Evolutionary conservation across 2,329 filamentous ascomycete species (phyloP).

Genomic region (Chalaropsis thielavioides): DNA sequence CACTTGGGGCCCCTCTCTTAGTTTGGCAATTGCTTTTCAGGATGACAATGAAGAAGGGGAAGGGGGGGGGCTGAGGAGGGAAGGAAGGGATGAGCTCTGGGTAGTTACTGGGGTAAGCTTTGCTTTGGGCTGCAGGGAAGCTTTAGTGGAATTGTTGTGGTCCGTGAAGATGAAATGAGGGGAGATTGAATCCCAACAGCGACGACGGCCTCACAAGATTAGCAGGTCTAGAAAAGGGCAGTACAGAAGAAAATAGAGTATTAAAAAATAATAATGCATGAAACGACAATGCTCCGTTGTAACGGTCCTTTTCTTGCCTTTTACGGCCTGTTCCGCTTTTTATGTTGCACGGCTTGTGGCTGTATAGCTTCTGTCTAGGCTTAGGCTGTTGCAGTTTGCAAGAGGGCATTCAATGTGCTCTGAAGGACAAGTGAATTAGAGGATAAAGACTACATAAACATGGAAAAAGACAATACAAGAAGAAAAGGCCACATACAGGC

Average conservation of each 20-base stretch:
- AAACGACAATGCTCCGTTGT: not conserved
- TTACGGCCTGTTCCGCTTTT: not conserved
- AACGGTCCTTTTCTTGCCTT: not conserved
- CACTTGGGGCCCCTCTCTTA: not conserved
- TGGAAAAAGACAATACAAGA: too few species aligned
- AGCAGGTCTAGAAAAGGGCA: not conserved
- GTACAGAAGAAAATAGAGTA: too few species aligned
- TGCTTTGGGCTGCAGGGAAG: constrained; percentile 5
- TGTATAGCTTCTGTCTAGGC: not conserved
- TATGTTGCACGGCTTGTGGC: not conserved
- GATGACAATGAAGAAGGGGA: not conserved
- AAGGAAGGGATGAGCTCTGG: not conserved
- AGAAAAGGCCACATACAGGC: too few species aligned
- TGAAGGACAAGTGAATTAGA: too few species aligned
- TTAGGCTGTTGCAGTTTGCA: too few species aligned
- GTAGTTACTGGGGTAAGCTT: constrained; percentile 1
- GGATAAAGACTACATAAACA: too few species aligned
- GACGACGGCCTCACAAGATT: not conserved
- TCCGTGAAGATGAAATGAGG: not conserved
- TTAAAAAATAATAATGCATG: not conserved
- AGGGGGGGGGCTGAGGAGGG: not conserved
- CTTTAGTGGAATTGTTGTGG: not conserved
- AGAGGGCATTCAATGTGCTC: too few species aligned
- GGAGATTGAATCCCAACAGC: not conserved
- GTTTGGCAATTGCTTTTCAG: not conserved